Evolutionary conservation across 768 basidiomycete species (phyloP), one percentile per base, ranked within the genome.

Genomic region (Russula compacta): DNA sequence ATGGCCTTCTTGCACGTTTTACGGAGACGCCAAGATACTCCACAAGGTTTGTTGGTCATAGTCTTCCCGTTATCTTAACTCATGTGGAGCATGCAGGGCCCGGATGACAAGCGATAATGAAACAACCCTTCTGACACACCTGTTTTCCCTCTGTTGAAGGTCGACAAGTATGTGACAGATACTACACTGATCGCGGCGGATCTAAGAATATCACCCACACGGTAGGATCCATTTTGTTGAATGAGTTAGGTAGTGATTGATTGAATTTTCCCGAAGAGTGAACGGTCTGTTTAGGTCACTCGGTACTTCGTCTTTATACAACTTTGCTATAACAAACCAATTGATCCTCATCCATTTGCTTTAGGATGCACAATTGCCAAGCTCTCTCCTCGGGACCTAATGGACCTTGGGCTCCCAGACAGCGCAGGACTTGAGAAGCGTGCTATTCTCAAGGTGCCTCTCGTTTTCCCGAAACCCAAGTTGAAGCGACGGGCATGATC

Each of bases 121-220:
- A 69, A 85, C 86, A 3, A 83, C 80, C 67, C 76, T 95, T 2
- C 73, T 93, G 59, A 83, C 89, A 1, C 82, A 92, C 67, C 79
- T 94, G 69, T 87, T 95, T 62, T 86, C 88, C 1, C 75, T 95
- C 0, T 90, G 86, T 68, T 97, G 33, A 83, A 81, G 52, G 70
- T 93, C 7, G 93, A 97, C 64, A 82, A 84, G 56, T 95, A 83
- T 67, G 83, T 84, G 0, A 81, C 85, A 0, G 86, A 97, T 64
- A 78, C 85, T 0, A 75, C 78, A 2, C 68, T 79, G 33, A 73
- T 97, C 38, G 89, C 92, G 2, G 75, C 78, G 7, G 95, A 97
- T 73, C 73, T 98, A 7, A 82, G 79, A 64, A 81, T 92, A 77
- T 69, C 80, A 3, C 68, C 80, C 11, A 54, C 76, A 6, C 84